Evolutionary conservation across 1,284 basidiomycete genomes (phyloP), one percentile per base, ranked within the genome.

Genomic region (Coriolopsis trogii): DNA sequence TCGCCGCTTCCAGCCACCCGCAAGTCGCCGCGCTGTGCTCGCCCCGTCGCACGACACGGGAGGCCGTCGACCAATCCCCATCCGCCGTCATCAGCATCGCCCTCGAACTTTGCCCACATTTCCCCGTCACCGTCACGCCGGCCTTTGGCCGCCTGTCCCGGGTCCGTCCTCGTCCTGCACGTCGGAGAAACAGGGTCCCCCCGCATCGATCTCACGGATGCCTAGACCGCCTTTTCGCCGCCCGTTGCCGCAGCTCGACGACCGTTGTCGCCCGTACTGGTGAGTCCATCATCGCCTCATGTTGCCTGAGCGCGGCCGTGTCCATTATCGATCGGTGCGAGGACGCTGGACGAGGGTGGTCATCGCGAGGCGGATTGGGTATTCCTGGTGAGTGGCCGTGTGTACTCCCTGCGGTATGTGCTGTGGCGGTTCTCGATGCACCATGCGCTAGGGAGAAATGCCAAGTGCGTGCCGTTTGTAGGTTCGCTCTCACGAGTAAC

Each of bases 31-130:
- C 42, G 16, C 20, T 16, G 30, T 23, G 30, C 41, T 34, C 21
- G 39, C 39, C 39, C 24, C 25, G 16, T 16, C 28, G 16, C 40
- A 42, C 15, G 24, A 16, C 20, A 15, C 38, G 13, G 29, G 10
- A 20, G 34, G 15, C 37, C n/a, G 45, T 24, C 21, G 38, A 18
- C 42, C 41, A 30, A 24, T 49, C 34, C 33, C 20, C 25, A 30
- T 21, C 38, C 40, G 31, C 31, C 33, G 36, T 26, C 34, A n/a
- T n/a, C 42, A 45, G 26, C 49, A 40, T 36, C 43, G 34, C 34
- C 46, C 45, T 18, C 23, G 50, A 58, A 55, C 53, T 48, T 55
- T 55, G 53, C 51, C 44, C 48, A 53, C 51, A 30, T 46, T 43
- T 16, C 45, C n/a, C 41, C 37, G 41, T 43, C 47, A 16, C 47